Evolutionary conservation across 495 filamentous ascomycete species (phyloP).

Genomic region (Physcia stellaris): DNA sequence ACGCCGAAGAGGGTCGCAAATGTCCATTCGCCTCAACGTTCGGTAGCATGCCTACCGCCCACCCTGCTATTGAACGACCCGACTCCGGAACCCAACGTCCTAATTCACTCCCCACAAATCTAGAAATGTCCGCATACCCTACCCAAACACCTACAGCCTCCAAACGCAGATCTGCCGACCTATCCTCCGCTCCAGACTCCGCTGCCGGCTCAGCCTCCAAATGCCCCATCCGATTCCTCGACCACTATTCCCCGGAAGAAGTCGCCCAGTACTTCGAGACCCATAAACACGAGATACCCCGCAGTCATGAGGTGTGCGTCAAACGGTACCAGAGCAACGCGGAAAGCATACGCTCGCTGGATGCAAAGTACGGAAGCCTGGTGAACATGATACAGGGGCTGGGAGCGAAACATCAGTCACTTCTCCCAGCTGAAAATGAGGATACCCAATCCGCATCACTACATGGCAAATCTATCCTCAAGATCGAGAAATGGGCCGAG

Average conservation of each 20-base stretch:
- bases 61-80: no score
- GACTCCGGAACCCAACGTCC: no score
- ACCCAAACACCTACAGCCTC: no score
- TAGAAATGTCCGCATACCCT: no score
- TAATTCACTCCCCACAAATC: no score
- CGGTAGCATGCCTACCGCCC: no score
- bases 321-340: slow-evolving; percentile 73
- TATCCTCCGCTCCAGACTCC: slow-evolving; percentile 38
- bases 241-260: slow-evolving; percentile 83
- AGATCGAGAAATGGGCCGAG: slow-evolving; percentile 71
- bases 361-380: slow-evolving; percentile 81
- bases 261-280: slow-evolving; percentile 78
- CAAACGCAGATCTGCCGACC: no score
- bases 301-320: slow-evolving; percentile 84
- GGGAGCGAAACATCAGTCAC: slow-evolving; percentile 66
- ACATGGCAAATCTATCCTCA: slow-evolving; percentile 40
- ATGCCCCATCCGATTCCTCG: slow-evolving; percentile 80
- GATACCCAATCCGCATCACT: slow-evolving; percentile 22
- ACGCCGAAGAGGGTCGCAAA: no score
- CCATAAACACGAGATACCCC: slow-evolving; percentile 83
- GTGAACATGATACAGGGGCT: slow-evolving; percentile 84
- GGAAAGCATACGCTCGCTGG: slow-evolving; percentile 65
- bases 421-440: slow-evolving; percentile 51
- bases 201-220: slow-evolving; percentile 38
- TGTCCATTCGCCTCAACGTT: no score